These are phyloP conservation scores for Acer yangbiense DNA, from an alignment of 345 rosid species.

Conservation along the genomic window DNA sequence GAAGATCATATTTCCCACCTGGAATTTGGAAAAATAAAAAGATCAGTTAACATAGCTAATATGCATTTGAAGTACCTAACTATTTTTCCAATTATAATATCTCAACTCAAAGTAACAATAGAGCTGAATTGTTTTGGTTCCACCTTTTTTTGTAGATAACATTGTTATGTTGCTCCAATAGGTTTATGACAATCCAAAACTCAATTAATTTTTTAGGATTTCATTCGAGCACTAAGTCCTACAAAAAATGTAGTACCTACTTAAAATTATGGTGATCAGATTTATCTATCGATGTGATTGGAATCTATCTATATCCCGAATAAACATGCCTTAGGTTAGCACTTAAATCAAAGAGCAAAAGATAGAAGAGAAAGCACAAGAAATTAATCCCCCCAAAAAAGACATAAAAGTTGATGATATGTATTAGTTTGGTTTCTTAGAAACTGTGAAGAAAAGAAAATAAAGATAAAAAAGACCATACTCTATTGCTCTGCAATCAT, in stretches of 20 bases:
- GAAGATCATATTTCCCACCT: slow-evolving; percentile 98
- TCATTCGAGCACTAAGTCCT: not conserved
- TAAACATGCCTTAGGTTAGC: not conserved
- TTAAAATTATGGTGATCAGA: not conserved
- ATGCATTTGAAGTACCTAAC: not conserved
- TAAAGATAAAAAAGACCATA: not conserved
- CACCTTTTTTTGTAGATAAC: not conserved
- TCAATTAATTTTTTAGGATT: not conserved
- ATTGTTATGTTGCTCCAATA: not conserved
- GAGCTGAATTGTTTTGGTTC: not conserved
- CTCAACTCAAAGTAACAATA: too few relatives aligned
- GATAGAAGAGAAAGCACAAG: too few relatives aligned
- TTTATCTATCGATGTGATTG: not conserved
- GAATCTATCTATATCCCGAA: not conserved
- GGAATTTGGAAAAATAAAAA: not conserved
- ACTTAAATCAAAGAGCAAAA: too few relatives aligned
- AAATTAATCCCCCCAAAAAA: too few relatives aligned
- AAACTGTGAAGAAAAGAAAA: not conserved
- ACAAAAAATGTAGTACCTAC: not conserved
- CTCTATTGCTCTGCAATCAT: not conserved
- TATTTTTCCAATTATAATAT: not conserved
- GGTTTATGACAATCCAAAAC: not conserved
- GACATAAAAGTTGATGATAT: not conserved
- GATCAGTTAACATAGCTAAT: not conserved
- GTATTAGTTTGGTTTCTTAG: not conserved